Percentiles rank a stretch among this genome's conserved stretches.
These are phyloP conservation scores for Leishmania major DNA, from an alignment of 208 protist species.

Conservation along the genomic window DNA sequence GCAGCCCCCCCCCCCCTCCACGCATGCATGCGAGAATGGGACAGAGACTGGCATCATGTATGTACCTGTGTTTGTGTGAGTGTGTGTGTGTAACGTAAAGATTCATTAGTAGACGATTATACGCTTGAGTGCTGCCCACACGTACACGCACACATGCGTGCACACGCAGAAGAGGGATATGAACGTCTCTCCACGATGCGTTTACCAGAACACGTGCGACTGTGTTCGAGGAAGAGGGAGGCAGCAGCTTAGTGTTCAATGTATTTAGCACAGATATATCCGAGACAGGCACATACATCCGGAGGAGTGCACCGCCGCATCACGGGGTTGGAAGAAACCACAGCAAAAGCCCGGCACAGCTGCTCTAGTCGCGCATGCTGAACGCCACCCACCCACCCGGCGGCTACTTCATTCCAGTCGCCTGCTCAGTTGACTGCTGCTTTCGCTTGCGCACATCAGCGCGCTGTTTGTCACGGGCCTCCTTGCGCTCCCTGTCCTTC, in stretches of 20 bases:
- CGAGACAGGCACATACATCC: background rate
- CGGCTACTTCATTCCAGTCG: conserved; percentile 8
- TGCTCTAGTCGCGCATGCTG: background rate
- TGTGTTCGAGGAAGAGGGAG: background rate
- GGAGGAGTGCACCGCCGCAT: background rate
- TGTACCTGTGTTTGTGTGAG: background rate
- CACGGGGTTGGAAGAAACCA: background rate
- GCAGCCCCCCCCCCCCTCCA: background rate
- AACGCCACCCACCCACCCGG: background rate
- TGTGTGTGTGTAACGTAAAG: background rate
- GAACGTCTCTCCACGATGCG: background rate
- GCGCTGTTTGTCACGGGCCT: conserved; percentile 39
- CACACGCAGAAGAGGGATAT: background rate
- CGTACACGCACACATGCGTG: background rate
- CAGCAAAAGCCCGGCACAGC: background rate
- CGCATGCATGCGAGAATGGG: background rate
- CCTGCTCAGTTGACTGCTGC: conserved; percentile 5
- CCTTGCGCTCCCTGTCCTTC: conserved; percentile 43
- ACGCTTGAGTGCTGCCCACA: conserved; percentile 2
- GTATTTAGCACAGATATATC: background rate
- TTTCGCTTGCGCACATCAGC: conserved; percentile 32
- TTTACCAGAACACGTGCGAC: background rate
- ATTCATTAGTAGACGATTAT: background rate
- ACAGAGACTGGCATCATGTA: background rate
- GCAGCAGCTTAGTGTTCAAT: conserved; percentile 4